Evolutionary conservation across 2,329 filamentous ascomycete species (phyloP), one percentile per base, ranked within the genome.

Genomic region (Penicillium verrucosum): DNA sequence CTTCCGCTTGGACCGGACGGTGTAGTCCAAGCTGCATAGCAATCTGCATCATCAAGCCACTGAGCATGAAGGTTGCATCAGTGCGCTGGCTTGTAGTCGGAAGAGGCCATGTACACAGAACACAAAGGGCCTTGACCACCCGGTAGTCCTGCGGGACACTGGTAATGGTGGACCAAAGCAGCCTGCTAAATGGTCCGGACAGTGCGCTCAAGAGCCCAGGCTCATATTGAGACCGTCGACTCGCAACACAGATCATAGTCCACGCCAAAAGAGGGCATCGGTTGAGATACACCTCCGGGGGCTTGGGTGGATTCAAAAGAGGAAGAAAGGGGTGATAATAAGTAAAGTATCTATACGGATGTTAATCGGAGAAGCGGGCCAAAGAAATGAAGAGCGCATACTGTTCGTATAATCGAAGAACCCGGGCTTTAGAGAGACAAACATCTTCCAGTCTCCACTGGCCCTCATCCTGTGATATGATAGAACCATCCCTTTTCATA

Each of bases 11-110:
- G 0, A 83, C 83, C 0, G 84, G 84, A 32, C 84, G 79, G 64
- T 87, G 84, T 21, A 87, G 70, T 16, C 84, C 84, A 58, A 85
- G 80, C 61, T 86, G 84, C 79, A 85, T 83, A 12, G 84, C 84
- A 52, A 86, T 80, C 65, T 86, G 83, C 78, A 86, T 85, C 84
- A 87, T 87, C 58, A 84, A 71, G 14, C 84, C 84, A 54, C 81
- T 82, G 7, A 86, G 76, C 78, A 85, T 85, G 65, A 85, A 86
- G 0, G 84, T 86, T 3, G 83, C 82, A 64, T 87, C 84, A 1
- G 80, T 81, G 29, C 81, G 82, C 3, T 85, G 85, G 36, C 82
- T 83, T 29, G 82, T 84, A 29, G 81, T 83, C 0, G 84, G 84
- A 11, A 86, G 70, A 6, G 84, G 84, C 84, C 84, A 87, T 14